A percentile compares a stretch with the other conserved stretches of the same genome.
phyloP scores from a whole-genome alignment of 495 filamentous ascomycete genomes.

The Penicillium crystallinum region DNA sequence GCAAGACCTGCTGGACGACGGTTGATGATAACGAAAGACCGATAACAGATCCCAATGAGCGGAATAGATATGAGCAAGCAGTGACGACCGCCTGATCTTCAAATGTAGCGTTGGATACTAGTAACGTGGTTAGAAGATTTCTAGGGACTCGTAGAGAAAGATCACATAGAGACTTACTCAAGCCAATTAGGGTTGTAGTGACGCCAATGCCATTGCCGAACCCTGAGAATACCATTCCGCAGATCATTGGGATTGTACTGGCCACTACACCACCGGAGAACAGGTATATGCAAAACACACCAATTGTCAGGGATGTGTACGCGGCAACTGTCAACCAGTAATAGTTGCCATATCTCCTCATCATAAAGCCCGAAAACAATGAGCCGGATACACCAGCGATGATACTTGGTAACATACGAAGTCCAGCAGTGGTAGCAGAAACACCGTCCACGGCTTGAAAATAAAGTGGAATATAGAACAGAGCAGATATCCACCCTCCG shows the following conservation, averaged over 20 bases:
- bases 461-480: conserved; percentile 78
- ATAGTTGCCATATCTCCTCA: conserved; percentile 73
- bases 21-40: conserved; percentile 68
- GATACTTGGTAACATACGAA: conserved; percentile 64
- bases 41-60: conserved; percentile 71
- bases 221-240: conserved; percentile 50
- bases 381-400: conserved; percentile 60
- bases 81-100: conserved; percentile 75
- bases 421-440: conserved; percentile 59
- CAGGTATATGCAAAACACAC: conserved; percentile 51
- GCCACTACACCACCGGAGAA: conserved; percentile 51
- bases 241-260: conserved; percentile 43
- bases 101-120: conserved; percentile 62
- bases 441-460: conserved; percentile 70
- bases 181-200: conserved; percentile 62
- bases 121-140: conserved; percentile 7
- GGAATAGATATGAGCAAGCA: conserved; percentile 83
- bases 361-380: conserved; percentile 62
- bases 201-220: conserved; percentile 65
- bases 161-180: conserved; percentile 41
- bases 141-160: not conserved
- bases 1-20: conserved; percentile 66
- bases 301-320: conserved; percentile 49
- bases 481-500: conserved; percentile 54
- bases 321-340: conserved; percentile 65